Percentiles rank a stretch among this genome's conserved stretches.
Evolutionary conservation across 139 green algal genomes (phyloP).

Genomic region (Micractinium sp.): DNA sequence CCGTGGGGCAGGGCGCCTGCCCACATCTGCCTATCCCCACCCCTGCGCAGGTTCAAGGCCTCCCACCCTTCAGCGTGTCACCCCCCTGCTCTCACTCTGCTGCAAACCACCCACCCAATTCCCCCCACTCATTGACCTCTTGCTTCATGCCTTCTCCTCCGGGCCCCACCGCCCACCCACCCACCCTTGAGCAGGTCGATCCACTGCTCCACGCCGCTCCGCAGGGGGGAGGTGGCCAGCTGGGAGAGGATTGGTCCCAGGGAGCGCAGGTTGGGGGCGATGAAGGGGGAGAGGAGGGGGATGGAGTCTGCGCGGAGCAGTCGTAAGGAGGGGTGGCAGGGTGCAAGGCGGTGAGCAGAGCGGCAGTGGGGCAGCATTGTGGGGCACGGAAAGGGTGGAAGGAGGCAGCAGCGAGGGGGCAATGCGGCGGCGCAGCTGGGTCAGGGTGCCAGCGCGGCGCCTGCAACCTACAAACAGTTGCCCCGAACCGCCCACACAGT

Average conservation of each 20-base stretch:
- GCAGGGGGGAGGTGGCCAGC: slow-evolving; percentile 74
- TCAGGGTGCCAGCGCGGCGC: not conserved
- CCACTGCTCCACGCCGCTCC: slow-evolving; percentile 57
- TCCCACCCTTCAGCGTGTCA: too few species aligned
- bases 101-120: too few species aligned
- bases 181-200: slow-evolving; percentile 51
- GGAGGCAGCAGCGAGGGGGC: not conserved
- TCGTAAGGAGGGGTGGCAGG: not conserved
- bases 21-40: too few species aligned
- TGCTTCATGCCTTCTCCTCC: too few species aligned
- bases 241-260: slow-evolving; percentile 81
- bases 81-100: too few species aligned
- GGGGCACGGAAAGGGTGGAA: not conserved
- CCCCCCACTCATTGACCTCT: too few species aligned
- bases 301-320: slow-evolving; percentile 56
- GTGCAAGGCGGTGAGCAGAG: not conserved
- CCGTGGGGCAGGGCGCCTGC: too few species aligned
- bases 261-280: slow-evolving; percentile 74
- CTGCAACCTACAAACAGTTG: not conserved
- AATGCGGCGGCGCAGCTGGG: not conserved
- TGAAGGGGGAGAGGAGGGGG: slow-evolving; percentile 81
- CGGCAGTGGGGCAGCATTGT: not conserved
- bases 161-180: not conserved
- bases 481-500: too few species aligned
- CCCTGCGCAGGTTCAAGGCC: too few species aligned